These are phyloP conservation scores for Chernovozyma sophiae-reginae DNA, from an alignment of 1,139 yeast species.

Conservation along the genomic window DNA sequence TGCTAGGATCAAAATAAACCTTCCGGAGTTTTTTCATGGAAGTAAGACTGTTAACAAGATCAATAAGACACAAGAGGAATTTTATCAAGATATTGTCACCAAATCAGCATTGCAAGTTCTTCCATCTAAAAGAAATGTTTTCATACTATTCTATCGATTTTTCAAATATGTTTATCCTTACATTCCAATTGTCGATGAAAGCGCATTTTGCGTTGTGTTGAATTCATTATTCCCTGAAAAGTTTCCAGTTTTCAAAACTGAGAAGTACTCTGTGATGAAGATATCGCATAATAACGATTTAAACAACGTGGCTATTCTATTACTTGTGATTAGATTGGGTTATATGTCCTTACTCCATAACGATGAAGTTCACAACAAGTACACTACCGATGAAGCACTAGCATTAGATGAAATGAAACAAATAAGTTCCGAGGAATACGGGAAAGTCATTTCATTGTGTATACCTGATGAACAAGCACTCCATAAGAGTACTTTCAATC, in stretches of 20 bases:
- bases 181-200: constrained; percentile 35
- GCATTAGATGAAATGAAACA: constrained; percentile 27
- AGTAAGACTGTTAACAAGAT: constrained; percentile 17
- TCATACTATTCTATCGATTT: constrained; percentile 30
- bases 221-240: constrained; percentile 21
- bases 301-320: constrained; percentile 26
- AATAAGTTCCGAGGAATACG: constrained; percentile 21
- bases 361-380: constrained; percentile 23
- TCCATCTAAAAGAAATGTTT: constrained; percentile 27
- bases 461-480: constrained; percentile 26
- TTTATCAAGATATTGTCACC: constrained; percentile 26
- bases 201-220: constrained; percentile 23
- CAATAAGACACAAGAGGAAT: constrained; percentile 18
- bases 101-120: constrained; percentile 25
- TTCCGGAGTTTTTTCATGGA: constrained; percentile 18
- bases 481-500: constrained; percentile 29
- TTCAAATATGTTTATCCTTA: constrained; percentile 42
- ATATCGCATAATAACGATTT: constrained; percentile 33
- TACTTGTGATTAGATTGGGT: constrained; percentile 33
- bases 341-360: constrained; percentile 40
- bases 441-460: constrained; percentile 27
- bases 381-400: constrained; percentile 24
- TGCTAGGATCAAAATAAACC: constrained; percentile 3
- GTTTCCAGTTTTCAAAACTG: constrained; percentile 22
- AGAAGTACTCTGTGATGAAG: constrained; percentile 17